These are phyloP conservation scores for Immersiporthe knoxdaviesiana DNA, from an alignment of 2,329 filamentous ascomycete species.

Conservation along the genomic window DNA sequence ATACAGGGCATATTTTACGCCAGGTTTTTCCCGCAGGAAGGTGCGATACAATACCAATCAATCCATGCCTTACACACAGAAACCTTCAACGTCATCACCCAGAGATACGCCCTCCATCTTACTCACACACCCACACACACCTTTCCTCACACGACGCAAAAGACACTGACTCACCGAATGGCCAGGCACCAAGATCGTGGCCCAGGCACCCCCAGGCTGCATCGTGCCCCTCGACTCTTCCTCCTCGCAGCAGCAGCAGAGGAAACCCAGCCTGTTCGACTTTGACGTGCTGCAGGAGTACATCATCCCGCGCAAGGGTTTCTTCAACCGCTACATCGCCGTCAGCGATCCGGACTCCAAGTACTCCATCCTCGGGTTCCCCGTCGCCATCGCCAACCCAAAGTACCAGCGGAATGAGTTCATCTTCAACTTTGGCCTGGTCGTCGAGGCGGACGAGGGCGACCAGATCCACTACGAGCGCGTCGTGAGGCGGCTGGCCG, in stretches of 20 bases:
- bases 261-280: conserved; percentile 70
- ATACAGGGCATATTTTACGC: conserved; percentile 75
- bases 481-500: conserved; percentile 83
- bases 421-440: conserved; percentile 96
- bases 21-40: conserved; percentile 68
- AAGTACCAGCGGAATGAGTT: conserved; percentile 93
- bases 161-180: not conserved
- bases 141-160: not conserved
- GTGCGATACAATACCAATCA: no score
- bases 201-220: conserved; percentile 65
- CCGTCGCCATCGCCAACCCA: conserved; percentile 81
- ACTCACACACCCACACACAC: no score
- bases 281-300: conserved; percentile 88
- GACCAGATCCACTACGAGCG: conserved; percentile 81
- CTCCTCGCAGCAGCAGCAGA: conserved; percentile 12
- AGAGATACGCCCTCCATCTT: no score
- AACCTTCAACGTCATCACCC: no score
- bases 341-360: conserved; percentile 71
- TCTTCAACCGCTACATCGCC: conserved; percentile 88
- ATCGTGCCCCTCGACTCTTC: conserved; percentile 52
- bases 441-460: conserved; percentile 57
- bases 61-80: no score
- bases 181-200: conserved; percentile 64
- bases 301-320: conserved; percentile 91
- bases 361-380: conserved; percentile 83